phyloP scores from a whole-genome alignment of 768 basidiomycete species.

The Termitomyces sp. region DNA sequence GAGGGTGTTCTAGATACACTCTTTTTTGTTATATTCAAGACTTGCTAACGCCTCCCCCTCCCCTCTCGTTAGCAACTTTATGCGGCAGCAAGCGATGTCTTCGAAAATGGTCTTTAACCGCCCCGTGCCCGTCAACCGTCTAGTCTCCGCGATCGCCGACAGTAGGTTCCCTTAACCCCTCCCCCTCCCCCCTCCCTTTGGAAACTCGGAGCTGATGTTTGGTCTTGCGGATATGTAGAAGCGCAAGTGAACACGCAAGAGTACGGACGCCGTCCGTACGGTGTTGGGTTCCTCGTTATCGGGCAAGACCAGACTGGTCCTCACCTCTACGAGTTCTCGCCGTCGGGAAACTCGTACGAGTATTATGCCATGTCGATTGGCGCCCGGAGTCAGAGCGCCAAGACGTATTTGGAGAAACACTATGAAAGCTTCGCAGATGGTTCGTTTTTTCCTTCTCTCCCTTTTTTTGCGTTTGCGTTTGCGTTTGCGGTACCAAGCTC shows the following conservation, averaged over 20 bases:
- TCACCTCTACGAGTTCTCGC: slow-evolving; percentile 97
- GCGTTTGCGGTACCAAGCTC: background rate
- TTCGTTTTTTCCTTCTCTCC: slow-evolving; percentile 31
- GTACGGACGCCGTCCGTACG: slow-evolving; percentile 95
- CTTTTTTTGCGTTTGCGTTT: background rate
- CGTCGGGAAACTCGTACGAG: slow-evolving; percentile 95
- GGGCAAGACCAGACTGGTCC: slow-evolving; percentile 96
- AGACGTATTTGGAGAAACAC: slow-evolving; percentile 96
- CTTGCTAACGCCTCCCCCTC: too few species aligned
- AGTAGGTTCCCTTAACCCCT: slow-evolving; percentile 38
- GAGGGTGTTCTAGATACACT: slow-evolving; percentile 11
- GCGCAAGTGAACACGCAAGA: slow-evolving; percentile 99
- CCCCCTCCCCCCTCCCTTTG: too few species aligned
- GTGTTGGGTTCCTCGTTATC: slow-evolving; percentile 97
- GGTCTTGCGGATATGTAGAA: slow-evolving; percentile 44
- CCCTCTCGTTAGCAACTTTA: slow-evolving; percentile 73
- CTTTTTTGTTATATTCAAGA: too few species aligned
- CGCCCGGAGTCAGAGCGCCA: slow-evolving; percentile 95
- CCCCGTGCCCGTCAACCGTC: slow-evolving; percentile 88
- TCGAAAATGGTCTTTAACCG: slow-evolving; percentile 95
- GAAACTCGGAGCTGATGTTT: too few species aligned
- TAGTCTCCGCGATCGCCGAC: slow-evolving; percentile 91
- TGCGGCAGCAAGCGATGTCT: slow-evolving; percentile 97
- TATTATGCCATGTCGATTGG: slow-evolving; percentile 99
- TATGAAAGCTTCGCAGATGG: slow-evolving; percentile 84